Evolutionary conservation across 2,329 filamentous ascomycete species (phyloP).

Genomic region (Diaporthe ampelina): DNA sequence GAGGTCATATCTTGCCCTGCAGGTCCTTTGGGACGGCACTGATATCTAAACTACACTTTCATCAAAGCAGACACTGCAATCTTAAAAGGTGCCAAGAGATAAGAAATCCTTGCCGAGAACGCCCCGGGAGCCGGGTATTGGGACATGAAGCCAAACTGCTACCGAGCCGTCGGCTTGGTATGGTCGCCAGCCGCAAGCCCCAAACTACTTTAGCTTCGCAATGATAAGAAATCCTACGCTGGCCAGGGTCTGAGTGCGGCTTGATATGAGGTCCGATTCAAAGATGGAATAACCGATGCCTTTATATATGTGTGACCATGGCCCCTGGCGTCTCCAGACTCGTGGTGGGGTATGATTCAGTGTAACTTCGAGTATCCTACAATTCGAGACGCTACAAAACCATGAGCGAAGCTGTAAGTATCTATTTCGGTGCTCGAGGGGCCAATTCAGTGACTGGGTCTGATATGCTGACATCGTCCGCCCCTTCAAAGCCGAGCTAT

Average conservation of each 20-base stretch:
- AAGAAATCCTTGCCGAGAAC: constrained; percentile 21
- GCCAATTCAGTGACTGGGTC: too few relatives aligned
- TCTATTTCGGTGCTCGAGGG: neutral
- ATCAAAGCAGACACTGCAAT: neutral
- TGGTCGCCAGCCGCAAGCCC: constrained; percentile 3
- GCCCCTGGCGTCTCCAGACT: neutral
- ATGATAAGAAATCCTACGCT: constrained; percentile 39
- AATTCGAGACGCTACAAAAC: neutral
- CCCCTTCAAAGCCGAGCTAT: constrained; percentile 39
- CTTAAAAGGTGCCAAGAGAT: constrained; percentile 39
- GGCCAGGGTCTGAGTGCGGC: constrained; percentile 18
- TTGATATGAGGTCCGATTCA: constrained; percentile 10
- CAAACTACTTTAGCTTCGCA: constrained; percentile 7
- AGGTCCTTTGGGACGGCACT: neutral
- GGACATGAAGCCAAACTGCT: neutral
- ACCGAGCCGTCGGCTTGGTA: neutral
- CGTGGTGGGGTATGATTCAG: neutral
- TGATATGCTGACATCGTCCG: neutral
- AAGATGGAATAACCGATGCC: neutral
- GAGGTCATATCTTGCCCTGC: constrained; percentile 17
- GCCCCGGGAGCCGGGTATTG: neutral
- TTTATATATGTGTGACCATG: neutral
- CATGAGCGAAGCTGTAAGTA: constrained; percentile 38
- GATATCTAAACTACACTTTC: constrained; percentile 3
- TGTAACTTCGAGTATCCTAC: neutral